A percentile compares a stretch with the other conserved stretches of the same genome.
Conservation (phyloP, 1,284 basidiomycete genomes). For the Cryptococcus floricola region DNA sequence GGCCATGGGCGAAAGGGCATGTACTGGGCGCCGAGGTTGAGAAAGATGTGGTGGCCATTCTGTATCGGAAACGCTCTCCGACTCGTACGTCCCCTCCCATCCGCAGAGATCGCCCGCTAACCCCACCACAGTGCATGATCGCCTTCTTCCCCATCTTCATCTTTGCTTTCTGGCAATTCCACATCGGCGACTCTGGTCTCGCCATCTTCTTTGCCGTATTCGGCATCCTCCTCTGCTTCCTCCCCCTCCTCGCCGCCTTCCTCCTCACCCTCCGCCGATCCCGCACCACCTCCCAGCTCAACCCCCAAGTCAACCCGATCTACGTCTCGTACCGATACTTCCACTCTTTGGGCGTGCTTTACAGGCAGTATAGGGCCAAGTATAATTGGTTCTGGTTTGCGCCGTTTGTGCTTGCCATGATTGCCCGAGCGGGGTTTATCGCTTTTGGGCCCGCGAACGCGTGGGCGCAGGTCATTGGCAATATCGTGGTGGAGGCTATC, state of each 20-base stretch:
- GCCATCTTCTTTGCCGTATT: slow-evolving; percentile 63
- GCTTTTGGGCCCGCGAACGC: slow-evolving; percentile 65
- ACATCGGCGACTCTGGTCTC: slow-evolving; percentile 75
- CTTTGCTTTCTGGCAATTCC: slow-evolving; percentile 84
- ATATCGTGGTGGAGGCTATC: slow-evolving; percentile 65
- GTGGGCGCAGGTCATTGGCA: slow-evolving; percentile 65
- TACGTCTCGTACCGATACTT: slow-evolving; percentile 47
- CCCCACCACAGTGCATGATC: slow-evolving; percentile 57
- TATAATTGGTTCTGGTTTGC: slow-evolving; percentile 52
- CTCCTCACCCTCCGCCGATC: slow-evolving; percentile 29
- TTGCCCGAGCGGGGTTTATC: slow-evolving; percentile 64
- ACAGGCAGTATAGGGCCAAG: slow-evolving; percentile 48
- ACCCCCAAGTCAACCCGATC: slow-evolving; percentile 35
- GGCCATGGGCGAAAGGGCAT: slow-evolving; percentile 29
- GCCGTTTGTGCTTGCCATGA: slow-evolving; percentile 45
- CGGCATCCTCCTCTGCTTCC: slow-evolving; percentile 57
- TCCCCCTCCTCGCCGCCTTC: slow-evolving; percentile 53
- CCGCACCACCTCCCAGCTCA: slow-evolving; percentile 29
- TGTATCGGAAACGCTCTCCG: slow-evolving; percentile 47
- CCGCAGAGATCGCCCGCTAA: not conserved
- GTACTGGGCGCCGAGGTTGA: slow-evolving; percentile 45
- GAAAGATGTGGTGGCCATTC: slow-evolving; percentile 54
- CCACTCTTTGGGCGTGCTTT: slow-evolving; percentile 45
- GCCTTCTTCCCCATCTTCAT: slow-evolving; percentile 65
- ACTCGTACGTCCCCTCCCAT: slow-evolving; percentile 27